Conservation (phyloP, 352 stramenopile species). For the Globisporangium iwayamae region DNA sequence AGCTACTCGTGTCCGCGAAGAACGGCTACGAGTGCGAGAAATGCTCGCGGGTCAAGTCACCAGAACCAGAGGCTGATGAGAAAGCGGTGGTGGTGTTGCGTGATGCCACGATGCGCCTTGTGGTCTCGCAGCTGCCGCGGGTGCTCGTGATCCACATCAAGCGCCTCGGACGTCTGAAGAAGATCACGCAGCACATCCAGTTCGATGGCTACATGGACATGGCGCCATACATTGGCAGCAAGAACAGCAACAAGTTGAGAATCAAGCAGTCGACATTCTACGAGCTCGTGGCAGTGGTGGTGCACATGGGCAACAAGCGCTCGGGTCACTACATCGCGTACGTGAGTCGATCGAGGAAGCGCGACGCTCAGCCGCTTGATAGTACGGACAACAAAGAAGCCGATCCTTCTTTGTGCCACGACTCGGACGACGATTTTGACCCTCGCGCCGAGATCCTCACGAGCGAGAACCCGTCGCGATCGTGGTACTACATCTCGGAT, state of each 20-base stretch:
- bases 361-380: conserved; percentile 16
- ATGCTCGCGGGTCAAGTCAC: conserved; percentile 39
- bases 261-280: conserved; percentile 34
- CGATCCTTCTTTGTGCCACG: neutral
- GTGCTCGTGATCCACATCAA: conserved; percentile 76
- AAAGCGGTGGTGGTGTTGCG: conserved; percentile 26
- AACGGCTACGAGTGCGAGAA: conserved; percentile 76
- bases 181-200: conserved; percentile 65
- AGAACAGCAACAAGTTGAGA: conserved; percentile 8
- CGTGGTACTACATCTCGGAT: conserved; percentile 77
- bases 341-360: conserved; percentile 51
- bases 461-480: conserved; percentile 19
- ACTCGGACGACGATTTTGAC: conserved; percentile 24
- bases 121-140: conserved; percentile 43
- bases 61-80: conserved; percentile 25
- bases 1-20: conserved; percentile 41
- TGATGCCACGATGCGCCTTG: conserved; percentile 53
- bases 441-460: conserved; percentile 23
- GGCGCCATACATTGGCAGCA: conserved; percentile 32
- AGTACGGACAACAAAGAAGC: neutral
- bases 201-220: conserved; percentile 60
- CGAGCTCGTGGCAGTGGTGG: conserved; percentile 62
- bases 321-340: conserved; percentile 73
- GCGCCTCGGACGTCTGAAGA: conserved; percentile 41
- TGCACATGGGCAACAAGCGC: conserved; percentile 70